Percentiles rank a stretch among this genome's conserved stretches.
Evolutionary conservation across 768 basidiomycete species (phyloP).

Genomic region (Podaxis rugospora): DNA sequence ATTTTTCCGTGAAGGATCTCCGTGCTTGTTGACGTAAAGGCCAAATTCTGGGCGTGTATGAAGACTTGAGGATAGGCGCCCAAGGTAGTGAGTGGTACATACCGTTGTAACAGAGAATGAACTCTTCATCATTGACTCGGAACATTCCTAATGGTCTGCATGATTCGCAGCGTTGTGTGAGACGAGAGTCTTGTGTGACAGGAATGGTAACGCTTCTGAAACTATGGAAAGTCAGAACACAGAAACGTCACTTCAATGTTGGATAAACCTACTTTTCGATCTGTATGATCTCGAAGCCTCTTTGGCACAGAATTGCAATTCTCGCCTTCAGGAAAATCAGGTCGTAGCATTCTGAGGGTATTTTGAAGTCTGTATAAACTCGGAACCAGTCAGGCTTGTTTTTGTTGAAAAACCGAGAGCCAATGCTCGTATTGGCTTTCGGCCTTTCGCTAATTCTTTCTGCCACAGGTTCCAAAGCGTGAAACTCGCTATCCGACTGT

Average conservation of each 20-base stretch:
- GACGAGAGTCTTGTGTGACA: slow-evolving; percentile 57
- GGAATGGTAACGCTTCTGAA: slow-evolving; percentile 88
- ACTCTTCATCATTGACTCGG: slow-evolving; percentile 81
- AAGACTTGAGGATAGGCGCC: neutral
- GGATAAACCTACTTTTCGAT: slow-evolving; percentile 66
- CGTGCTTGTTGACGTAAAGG: slow-evolving; percentile 87
- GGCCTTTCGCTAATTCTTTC: slow-evolving; percentile 78
- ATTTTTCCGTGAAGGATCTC: slow-evolving; percentile 70
- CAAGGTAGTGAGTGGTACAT: slow-evolving; percentile 15
- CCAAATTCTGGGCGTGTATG: slow-evolving; percentile 64
- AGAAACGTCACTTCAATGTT: neutral
- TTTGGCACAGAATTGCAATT: slow-evolving; percentile 87
- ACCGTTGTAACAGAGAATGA: slow-evolving; percentile 89
- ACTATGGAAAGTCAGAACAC: slow-evolving; percentile 30
- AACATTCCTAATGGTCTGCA: slow-evolving; percentile 89
- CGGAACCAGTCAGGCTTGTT: slow-evolving; percentile 91
- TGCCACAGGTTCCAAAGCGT: slow-evolving; percentile 88
- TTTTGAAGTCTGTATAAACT: slow-evolving; percentile 82
- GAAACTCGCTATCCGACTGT: slow-evolving; percentile 81
- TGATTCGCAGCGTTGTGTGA: slow-evolving; percentile 78
- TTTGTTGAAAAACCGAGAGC: slow-evolving; percentile 46
- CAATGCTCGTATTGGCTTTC: slow-evolving; percentile 57
- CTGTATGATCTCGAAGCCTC: slow-evolving; percentile 98
- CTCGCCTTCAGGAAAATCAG: slow-evolving; percentile 88
- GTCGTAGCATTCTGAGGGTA: slow-evolving; percentile 83